Evolutionary conservation across 2,329 filamentous ascomycete genomes (phyloP).

Genomic region (Lithohypha guttulata): DNA sequence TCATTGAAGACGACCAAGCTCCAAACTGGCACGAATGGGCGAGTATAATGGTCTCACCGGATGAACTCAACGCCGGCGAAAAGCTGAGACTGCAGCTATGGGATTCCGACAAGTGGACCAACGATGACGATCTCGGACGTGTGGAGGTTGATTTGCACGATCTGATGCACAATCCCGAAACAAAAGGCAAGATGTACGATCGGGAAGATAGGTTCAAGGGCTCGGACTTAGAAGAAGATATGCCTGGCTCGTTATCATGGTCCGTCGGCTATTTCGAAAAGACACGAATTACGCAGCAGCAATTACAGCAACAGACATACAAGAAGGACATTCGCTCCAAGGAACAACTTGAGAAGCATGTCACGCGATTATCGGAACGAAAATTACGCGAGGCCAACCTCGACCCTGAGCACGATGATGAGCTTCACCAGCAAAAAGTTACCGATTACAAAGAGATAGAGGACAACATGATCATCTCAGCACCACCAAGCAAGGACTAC

Average conservation of each 20-base stretch:
- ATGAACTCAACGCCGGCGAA: conserved; percentile 63
- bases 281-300: conserved; percentile 49
- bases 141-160: conserved; percentile 59
- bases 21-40: conserved; percentile 62
- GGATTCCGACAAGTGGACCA: conserved; percentile 63
- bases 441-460: conserved; percentile 54
- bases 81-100: conserved; percentile 59
- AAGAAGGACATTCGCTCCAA: conserved; percentile 47
- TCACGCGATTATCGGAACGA: conserved; percentile 43
- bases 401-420: conserved; percentile 38
- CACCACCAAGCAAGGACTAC: conserved; percentile 52
- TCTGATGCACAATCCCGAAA: conserved; percentile 49
- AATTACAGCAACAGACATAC: conserved; percentile 51
- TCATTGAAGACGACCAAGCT: conserved; percentile 54
- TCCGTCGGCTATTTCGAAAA: conserved; percentile 63
- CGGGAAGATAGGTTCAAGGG: conserved; percentile 56
- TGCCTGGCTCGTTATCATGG: conserved; percentile 61
- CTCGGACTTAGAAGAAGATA: conserved; percentile 53
- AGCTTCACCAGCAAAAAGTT: conserved; percentile 56
- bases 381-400: conserved; percentile 55
- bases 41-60: conserved; percentile 57
- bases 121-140: conserved; percentile 63
- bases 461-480: conserved; percentile 56
- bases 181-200: conserved; percentile 51
- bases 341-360: conserved; percentile 49